These are phyloP conservation scores for Botrytis hyacinthi DNA, from an alignment of 2,329 filamentous ascomycete species.

Conservation along the genomic window DNA sequence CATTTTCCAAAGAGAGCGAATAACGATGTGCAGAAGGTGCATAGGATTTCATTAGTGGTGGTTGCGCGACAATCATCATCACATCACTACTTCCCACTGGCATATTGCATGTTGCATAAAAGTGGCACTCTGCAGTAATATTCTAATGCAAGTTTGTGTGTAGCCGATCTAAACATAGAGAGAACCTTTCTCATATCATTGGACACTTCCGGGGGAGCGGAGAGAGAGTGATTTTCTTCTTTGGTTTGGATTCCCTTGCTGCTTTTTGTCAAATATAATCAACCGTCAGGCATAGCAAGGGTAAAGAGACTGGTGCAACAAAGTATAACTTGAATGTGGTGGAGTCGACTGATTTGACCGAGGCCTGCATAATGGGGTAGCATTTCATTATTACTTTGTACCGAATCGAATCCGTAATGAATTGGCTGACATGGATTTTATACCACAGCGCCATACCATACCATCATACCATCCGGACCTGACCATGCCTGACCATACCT, in stretches of 20 bases:
- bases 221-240: slow-evolving; percentile 1
- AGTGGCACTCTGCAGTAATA: slow-evolving; percentile 4
- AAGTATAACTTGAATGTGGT: not conserved
- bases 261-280: slow-evolving; percentile 14
- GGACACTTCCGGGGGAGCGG: not conserved
- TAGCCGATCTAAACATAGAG: slow-evolving; percentile 21
- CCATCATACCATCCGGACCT: not conserved
- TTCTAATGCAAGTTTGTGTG: slow-evolving; percentile 11
- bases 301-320: not conserved
- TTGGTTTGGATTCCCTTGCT: slow-evolving; percentile 14
- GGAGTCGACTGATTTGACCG: slow-evolving; percentile 11
- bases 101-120: slow-evolving; percentile 20
- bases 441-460: not conserved
- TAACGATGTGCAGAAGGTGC: not conserved
- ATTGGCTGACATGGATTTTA: not conserved
- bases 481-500: not conserved
- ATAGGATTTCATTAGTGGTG: not conserved
- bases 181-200: not conserved
- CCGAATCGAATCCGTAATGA: not conserved
- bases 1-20: not conserved
- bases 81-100: not conserved
- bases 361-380: slow-evolving; percentile 8
- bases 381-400: slow-evolving; percentile 11
- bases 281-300: not conserved
- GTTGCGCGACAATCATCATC: slow-evolving; percentile 6